Conservation (phyloP, 2,329 filamentous ascomycete species). For the Neofusicoccum kwambonambiense region DNA sequence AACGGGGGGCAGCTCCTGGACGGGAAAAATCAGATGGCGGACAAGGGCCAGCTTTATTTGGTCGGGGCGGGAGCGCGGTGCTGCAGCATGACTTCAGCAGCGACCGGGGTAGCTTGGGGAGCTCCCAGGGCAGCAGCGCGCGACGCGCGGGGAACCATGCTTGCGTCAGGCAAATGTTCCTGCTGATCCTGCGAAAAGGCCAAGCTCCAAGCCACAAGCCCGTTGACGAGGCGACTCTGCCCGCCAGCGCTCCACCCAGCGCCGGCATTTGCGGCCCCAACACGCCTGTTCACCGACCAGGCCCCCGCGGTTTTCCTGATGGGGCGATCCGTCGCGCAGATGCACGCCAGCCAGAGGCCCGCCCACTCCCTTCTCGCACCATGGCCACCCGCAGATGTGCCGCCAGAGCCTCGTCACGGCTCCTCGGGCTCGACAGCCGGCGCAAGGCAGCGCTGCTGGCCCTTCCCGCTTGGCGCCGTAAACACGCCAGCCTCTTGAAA, state of each 20-base stretch:
- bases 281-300: too few relatives aligned
- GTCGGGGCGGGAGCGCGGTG: not conserved
- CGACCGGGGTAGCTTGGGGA: slow-evolving; percentile 7
- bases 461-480: not conserved
- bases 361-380: too few relatives aligned
- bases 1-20: not conserved
- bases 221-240: slow-evolving; percentile 7
- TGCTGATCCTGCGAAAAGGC: slow-evolving; percentile 14
- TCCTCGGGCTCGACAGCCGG: too few relatives aligned
- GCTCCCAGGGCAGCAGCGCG: not conserved
- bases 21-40: not conserved
- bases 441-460: not conserved
- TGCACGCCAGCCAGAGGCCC: not conserved
- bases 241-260: not conserved
- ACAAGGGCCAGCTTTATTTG: not conserved
- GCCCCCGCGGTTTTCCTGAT: not conserved
- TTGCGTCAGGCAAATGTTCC: slow-evolving; percentile 11
- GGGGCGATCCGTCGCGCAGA: not conserved
- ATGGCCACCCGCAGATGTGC: too few relatives aligned
- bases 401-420: too few relatives aligned
- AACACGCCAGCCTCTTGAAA: not conserved
- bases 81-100: slow-evolving; percentile 13
- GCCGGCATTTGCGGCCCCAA: not conserved
- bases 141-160: slow-evolving; percentile 5
- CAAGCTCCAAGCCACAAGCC: not conserved